A percentile compares a stretch with the other conserved stretches of the same genome.
Conservation (phyloP, 352 stramenopile genomes). For the Phytophthora foliorum region DNA sequence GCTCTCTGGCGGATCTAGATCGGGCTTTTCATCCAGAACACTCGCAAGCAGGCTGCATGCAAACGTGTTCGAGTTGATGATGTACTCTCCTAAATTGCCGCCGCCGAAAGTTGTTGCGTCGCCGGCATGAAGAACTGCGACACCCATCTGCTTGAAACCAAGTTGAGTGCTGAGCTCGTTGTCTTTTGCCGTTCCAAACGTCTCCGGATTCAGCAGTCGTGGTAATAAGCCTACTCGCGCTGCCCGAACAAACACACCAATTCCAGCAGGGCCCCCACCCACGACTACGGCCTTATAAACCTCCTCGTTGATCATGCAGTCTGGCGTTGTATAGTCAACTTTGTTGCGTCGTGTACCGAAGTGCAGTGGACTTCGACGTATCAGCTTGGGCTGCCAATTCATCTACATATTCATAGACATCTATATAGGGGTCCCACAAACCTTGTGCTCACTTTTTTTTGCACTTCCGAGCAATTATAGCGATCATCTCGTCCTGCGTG, state of each 20-base stretch:
- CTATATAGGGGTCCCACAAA: slow-evolving; percentile 16
- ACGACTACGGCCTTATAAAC: slow-evolving; percentile 83
- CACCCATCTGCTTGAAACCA: slow-evolving; percentile 60
- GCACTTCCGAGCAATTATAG: slow-evolving; percentile 16
- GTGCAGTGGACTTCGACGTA: slow-evolving; percentile 3
- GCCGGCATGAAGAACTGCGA: slow-evolving; percentile 73
- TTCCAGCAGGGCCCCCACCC: slow-evolving; percentile 71
- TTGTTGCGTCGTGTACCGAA: slow-evolving; percentile 5
- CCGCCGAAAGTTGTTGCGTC: slow-evolving; percentile 61
- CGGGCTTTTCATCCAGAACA: slow-evolving; percentile 81
- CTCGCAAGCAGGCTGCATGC: slow-evolving; percentile 76
- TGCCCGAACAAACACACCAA: slow-evolving; percentile 83
- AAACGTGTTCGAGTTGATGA: slow-evolving; percentile 92
- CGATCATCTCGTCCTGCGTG: slow-evolving; percentile 37
- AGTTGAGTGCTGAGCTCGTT: slow-evolving; percentile 46
- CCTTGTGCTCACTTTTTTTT: slow-evolving; percentile 11
- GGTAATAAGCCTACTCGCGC: slow-evolving; percentile 67
- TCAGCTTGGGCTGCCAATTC: background rate
- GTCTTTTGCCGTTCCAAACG: slow-evolving; percentile 55
- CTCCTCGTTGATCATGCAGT: slow-evolving; percentile 35
- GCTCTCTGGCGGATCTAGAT: slow-evolving; percentile 78
- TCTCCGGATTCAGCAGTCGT: slow-evolving; percentile 57
- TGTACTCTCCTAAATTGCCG: slow-evolving; percentile 78
- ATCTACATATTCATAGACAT: slow-evolving; percentile 36
- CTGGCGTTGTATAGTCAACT: background rate